Evolutionary conservation across 2,329 filamentous ascomycete species (phyloP), one percentile per base, ranked within the genome.

Genomic region (Emmonsia crescens): DNA sequence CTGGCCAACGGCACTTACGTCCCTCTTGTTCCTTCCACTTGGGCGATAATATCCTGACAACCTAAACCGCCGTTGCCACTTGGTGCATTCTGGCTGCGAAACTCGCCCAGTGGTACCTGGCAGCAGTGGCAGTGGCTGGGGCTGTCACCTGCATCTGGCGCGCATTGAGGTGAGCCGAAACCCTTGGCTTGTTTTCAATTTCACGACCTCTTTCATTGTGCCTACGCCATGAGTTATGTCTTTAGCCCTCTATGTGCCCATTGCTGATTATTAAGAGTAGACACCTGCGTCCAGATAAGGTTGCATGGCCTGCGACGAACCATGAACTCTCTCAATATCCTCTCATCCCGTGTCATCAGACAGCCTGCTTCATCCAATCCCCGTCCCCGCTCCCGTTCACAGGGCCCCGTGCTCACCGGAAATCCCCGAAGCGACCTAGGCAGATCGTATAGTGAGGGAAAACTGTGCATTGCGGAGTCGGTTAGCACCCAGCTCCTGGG

Each of bases 321-420:
- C 78, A 96, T 96, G 93, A 96, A 96, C 86, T 96, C 92, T 71
- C 82, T 96, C 80, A 96, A 94, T 79, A 90, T 96, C 75, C 85
- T 96, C 75, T 94, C 91, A 72, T 86, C 89, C 74, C 87, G 89
- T 78, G 89, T 92, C 74, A 83, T 86, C 72, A 83, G 83, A 72
- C 80, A 79, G 72, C 81, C 82, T 66, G 79, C 82, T 66, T 76
- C 77, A 63, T 73, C 81, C 60, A 75, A 78, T 24, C 72, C 76
- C 62, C 80, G 82, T 66, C 80, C 81, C 64, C 80, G 82, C 68
- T 80, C 81, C 64, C 76, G 76, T 64, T 83, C 81, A 46, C 77
- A 82, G 68, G 78, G 78, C 67, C 79, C 80, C 64, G 72, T 75
- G 61, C 70, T 70, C 63, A 69, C 69, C 52, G 68, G 65, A 16